Evolutionary conservation across 805 yeast genomes (phyloP), one percentile per base, ranked within the genome.

Genomic region (Hanseniaspora lindneri): DNA sequence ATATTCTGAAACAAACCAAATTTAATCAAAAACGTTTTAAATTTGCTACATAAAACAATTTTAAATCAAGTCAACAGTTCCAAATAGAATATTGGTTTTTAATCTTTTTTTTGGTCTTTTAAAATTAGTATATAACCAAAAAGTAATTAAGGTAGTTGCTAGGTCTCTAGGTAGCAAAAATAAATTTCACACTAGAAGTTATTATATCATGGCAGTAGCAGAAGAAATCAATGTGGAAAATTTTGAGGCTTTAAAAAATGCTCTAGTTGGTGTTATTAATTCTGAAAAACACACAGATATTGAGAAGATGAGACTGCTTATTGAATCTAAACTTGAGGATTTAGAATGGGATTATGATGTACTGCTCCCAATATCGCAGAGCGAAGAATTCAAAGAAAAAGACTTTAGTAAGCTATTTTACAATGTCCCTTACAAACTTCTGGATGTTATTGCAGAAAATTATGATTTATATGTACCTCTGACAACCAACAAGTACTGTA

Each of bases 341-440:
- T 9, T 7, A 7, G n/a, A 46, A 30, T 46, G 49, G 49, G n/a
- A 10, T 23, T 20, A 21, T 13, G 23, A 24, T 9, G 43, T 39
- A 17, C 17, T 46, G 4, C 21, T 32, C n/a, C 39, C 33, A 2
- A 16, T 46, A 5, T 14, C 36, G 7, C 17, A 2, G 1, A 28
- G 29, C 14, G 7, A 29, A 14, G 27, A 30, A 4, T 46, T 46
- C 25, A 13, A 16, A 30, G 27, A 37, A 17, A 17, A 30, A 10
- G 36, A 46, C 4, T 19, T 46, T 17, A 24, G 28, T 14, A 10
- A n/a, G 2, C 25, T 46, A n/a, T 8, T 37, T 3, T 46, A 44
- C 29, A 44, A 44, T 21, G 19, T 44, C 13, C 49, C 49, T 3
- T 36, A 37, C 20, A 37, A 16, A 39, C 3, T 39, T 11, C 7